Percentiles rank a stretch among this genome's conserved stretches.
Conservation (phyloP, 768 basidiomycete genomes). For the Lyophyllum decastes region DNA sequence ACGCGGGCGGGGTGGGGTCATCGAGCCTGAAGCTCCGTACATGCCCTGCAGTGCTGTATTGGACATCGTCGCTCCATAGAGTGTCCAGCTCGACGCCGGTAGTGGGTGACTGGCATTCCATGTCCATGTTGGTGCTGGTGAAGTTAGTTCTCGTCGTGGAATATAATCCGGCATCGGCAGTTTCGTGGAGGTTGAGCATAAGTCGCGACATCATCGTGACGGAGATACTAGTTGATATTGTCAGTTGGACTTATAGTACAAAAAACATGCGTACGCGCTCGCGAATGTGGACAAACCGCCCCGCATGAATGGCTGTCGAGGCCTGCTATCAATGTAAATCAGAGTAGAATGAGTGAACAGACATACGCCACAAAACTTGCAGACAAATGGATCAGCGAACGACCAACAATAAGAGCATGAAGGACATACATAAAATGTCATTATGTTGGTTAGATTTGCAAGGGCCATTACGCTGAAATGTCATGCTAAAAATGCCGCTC, state of each 20-base stretch:
- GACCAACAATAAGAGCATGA: background rate
- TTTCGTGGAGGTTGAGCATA: slow-evolving; percentile 55
- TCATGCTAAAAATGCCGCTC: background rate
- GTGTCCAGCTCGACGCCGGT: slow-evolving; percentile 28
- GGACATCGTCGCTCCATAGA: slow-evolving; percentile 18
- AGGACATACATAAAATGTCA: slow-evolving; percentile 36
- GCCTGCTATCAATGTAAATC: background rate
- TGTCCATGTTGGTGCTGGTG: slow-evolving; percentile 22
- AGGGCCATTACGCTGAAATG: slow-evolving; percentile 48
- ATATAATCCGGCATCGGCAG: slow-evolving; percentile 34
- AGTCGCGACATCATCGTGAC: slow-evolving; percentile 56
- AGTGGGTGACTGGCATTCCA: slow-evolving; percentile 16
- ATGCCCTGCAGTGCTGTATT: background rate
- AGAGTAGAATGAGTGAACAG: background rate
- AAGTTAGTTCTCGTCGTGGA: slow-evolving; percentile 20
- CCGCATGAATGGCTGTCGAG: slow-evolving; percentile 40
- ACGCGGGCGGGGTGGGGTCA: background rate
- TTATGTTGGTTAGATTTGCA: slow-evolving; percentile 50
- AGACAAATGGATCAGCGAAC: slow-evolving; percentile 1
- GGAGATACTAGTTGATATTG: slow-evolving; percentile 37
- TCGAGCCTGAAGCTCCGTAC: background rate
- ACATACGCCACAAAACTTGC: slow-evolving; percentile 28
- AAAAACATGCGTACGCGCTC: slow-evolving; percentile 38
- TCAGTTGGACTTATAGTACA: background rate
- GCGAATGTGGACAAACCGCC: slow-evolving; percentile 53